A percentile compares a stretch with the other conserved stretches of the same genome.
Evolutionary conservation across 1,139 yeast genomes (phyloP).

Genomic region (Pneumocystis wakefieldiae): DNA sequence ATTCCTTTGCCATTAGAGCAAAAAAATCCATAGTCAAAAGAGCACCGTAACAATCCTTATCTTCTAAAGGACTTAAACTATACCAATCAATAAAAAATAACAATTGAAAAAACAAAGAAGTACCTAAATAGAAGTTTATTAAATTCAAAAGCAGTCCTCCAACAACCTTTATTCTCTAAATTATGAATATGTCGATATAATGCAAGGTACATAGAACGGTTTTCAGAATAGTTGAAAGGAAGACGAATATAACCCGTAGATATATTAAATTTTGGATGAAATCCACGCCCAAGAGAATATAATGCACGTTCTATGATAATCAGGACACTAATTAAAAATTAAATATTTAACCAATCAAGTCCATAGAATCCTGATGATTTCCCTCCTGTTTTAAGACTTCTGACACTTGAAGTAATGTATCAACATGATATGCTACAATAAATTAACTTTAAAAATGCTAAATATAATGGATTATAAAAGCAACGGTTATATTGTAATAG

Average conservation of each 20-base stretch:
- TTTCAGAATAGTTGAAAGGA: conserved; percentile 62
- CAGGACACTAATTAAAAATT: neutral
- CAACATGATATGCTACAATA: conserved; percentile 57
- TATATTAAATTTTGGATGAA: conserved; percentile 32
- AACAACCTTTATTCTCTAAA: conserved; percentile 64
- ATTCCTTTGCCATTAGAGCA: conserved; percentile 53
- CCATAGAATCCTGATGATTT: conserved; percentile 39
- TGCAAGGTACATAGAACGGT: conserved; percentile 62
- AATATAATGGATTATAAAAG: conserved; percentile 24
- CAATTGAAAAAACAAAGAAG: neutral
- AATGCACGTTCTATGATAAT: conserved; percentile 54
- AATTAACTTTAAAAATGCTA: conserved; percentile 29
- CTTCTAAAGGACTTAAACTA: conserved; percentile 47
- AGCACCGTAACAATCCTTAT: conserved; percentile 74
- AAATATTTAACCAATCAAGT: conserved; percentile 11
- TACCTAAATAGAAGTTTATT: conserved; percentile 40
- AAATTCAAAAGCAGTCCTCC: conserved; percentile 59
- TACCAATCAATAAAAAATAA: neutral
- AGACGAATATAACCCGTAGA: conserved; percentile 44
- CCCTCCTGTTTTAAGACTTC: conserved; percentile 65
- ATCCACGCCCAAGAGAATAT: conserved; percentile 60
- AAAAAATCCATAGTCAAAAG: conserved; percentile 71
- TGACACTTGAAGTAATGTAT: conserved; percentile 67
- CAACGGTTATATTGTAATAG: conserved; percentile 13
- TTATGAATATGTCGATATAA: conserved; percentile 57